Base-by-base conservation (phyloP, 192 early-diverging fungal species). In the Coemansia sp. region DNA sequence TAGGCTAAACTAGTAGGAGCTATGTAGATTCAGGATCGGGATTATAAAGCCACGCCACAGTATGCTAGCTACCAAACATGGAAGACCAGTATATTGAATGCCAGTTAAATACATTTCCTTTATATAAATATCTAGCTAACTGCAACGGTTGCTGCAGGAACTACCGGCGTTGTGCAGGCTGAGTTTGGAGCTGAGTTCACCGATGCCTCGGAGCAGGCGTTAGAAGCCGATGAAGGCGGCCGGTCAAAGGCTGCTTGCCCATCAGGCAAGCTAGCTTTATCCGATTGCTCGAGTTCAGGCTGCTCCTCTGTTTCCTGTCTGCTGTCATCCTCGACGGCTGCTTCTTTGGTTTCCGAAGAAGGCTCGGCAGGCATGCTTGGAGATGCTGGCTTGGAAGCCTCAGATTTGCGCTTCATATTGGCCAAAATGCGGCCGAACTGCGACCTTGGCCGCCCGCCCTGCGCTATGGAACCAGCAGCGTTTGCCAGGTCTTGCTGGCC, bases 351-450 rank as follows among this genome's bases (percentile, higher is more conserved):
- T 5, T 41, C 40, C 3, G 5, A 3, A 18, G 49, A 30, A 17
- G 32, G 18, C 32, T 20, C 15, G 37, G 49, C 18, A 28, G 34
- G 18, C 14, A 11, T 14, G 49, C 36, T 44, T n/a, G 21, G 39
- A 6, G 61, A 52, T 26, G 39, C 11, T 3, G 54, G 10, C 11
- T 34, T 40, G 11, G 43, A 43, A 1, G 15, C 18, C 0, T 60
- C 16, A n/a, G 60, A 39, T 8, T 60, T 44, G 4, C 62, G 62
- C 53, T 62, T 76, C 17, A 70, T 69, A 28, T 66, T 76, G 8
- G 66, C 74, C 40, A 76, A 37, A 20, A 76, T 66, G 20, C 74
- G 66, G 6, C 74, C 74, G 53, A 76, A 66, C 34, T 76, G 74
- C 14, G 74, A 76, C 34, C 74, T 53, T 3, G 66, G 74, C 41